Conservation (phyloP, 345 rosid species). For the Capsella bursapastoris region DNA sequence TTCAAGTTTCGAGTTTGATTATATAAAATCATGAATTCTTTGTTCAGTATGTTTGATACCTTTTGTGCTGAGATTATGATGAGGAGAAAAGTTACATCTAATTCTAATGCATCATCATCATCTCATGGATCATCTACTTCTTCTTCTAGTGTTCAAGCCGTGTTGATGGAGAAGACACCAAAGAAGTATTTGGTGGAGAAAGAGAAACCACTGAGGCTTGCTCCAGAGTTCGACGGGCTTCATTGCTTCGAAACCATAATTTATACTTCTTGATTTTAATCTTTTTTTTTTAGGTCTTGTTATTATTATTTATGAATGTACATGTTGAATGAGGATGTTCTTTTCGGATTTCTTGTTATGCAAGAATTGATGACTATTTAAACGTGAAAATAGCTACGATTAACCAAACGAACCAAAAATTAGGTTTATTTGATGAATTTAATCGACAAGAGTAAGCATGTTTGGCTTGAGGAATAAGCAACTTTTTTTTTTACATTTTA, state of each 20-base stretch:
- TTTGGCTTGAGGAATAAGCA: no score
- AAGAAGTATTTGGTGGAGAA: conserved; percentile 16
- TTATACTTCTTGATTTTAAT: neutral
- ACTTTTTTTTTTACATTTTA: no score
- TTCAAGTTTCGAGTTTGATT: neutral
- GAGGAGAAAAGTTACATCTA: neutral
- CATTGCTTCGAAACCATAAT: conserved; percentile 62
- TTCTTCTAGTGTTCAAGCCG: neutral
- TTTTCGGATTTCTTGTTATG: no score
- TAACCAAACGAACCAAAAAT: no score
- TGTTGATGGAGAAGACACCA: neutral
- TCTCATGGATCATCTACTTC: conserved; percentile 11
- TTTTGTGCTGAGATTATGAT: conserved; percentile 23
- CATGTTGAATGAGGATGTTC: no score
- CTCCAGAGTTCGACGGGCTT: conserved; percentile 62
- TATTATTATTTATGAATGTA: no score
- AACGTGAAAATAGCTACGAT: no score
- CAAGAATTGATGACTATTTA: no score
- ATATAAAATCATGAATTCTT: conserved; percentile 23
- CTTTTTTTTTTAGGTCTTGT: no score
- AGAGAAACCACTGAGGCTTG: conserved; percentile 40
- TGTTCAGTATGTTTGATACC: conserved; percentile 10
- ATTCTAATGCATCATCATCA: conserved; percentile 1
- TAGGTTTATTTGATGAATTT: no score
- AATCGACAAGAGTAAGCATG: no score